Base-by-base conservation (phyloP, 2,329 filamentous ascomycete genomes). In the Tolypocladium pustulatum region DNA sequence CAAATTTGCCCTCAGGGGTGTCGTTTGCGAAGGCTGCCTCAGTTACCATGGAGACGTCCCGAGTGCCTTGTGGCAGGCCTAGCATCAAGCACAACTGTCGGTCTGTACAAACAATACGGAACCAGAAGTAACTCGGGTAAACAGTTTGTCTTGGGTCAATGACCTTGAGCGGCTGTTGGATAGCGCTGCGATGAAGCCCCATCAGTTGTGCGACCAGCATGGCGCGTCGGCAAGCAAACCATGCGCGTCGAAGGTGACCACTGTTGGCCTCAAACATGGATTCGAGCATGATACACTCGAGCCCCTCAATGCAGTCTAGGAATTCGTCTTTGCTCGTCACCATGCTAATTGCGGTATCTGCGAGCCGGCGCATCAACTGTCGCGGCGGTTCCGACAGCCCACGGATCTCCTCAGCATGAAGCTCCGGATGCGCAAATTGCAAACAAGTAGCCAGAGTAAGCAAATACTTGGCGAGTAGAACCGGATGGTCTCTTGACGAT, bases 211-310 rank as follows among this genome's bases (percentile, higher is more conserved):
- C 43, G 1, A 49, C 25, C 25, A 49, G 17, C 43, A 49, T 49
- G 4, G 22, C 43, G 22, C 43, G 43, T 8, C 43, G 74, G 40
- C 70, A 71, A 0, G 71, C 67, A 4, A 81, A 62, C 77, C 77
- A 82, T 0, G 77, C 71, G 0, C 72, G 69, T 0, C 76, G 73
- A 3, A 81, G 68, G 34, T 77, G 73, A 1, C 81, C 81, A 0
- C 67, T 65, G 34, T 81, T 80, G 34, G 74, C 75, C 8, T 76
- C 69, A 61, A 75, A 79, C 27, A 79, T 68, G 15, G 71, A 71
- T 61, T 81, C 75, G 0, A 82, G 68, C 62, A 81, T 71, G n/a
- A 83, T 62, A 56, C 76, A 80, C 59, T 81, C 77, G 7, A 82
- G 64, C 0, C 78, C 77, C 57, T 81, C 78, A 1, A 80, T 43